Percentiles rank a stretch among this genome's conserved stretches.
phyloP scores from a whole-genome alignment of 495 filamentous ascomycete species.

The Daldinia vernicosa region DNA sequence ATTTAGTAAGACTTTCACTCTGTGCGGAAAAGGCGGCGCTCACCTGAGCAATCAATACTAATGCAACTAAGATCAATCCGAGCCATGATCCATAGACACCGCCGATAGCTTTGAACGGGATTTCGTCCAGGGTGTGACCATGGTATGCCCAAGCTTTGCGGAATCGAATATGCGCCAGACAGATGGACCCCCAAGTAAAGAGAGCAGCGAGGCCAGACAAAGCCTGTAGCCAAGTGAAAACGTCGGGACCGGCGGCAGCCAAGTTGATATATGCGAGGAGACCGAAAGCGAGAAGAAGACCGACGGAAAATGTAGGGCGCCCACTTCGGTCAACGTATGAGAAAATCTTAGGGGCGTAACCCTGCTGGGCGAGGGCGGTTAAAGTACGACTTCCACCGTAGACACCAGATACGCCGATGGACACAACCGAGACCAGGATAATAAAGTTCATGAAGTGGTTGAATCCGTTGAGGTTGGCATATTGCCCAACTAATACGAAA shows the following conservation, averaged over 20 bases:
- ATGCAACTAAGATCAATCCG: conserved; percentile 65
- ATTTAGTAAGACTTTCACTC: conserved; percentile 19
- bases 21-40: conserved; percentile 17
- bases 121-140: conserved; percentile 71
- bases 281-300: conserved; percentile 58
- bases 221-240: conserved; percentile 70
- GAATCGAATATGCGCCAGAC: conserved; percentile 66
- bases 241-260: conserved; percentile 51
- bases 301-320: conserved; percentile 63
- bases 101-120: conserved; percentile 71
- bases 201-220: conserved; percentile 64
- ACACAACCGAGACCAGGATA: conserved; percentile 75
- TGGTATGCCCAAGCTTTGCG: conserved; percentile 70
- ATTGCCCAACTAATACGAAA: conserved; percentile 75
- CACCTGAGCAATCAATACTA: conserved; percentile 72
- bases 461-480: conserved; percentile 71
- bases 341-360: conserved; percentile 66
- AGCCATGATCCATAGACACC: conserved; percentile 75
- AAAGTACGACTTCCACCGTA: conserved; percentile 75
- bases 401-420: conserved; percentile 71
- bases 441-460: conserved; percentile 79
- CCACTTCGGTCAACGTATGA: conserved; percentile 67
- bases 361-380: conserved; percentile 68
- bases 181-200: conserved; percentile 66
- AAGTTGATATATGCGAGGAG: conserved; percentile 65